Evolutionary conservation across 306 rosid species (phyloP), one percentile per base, ranked within the genome.

Genomic region (Phaseolus lunatus): DNA sequence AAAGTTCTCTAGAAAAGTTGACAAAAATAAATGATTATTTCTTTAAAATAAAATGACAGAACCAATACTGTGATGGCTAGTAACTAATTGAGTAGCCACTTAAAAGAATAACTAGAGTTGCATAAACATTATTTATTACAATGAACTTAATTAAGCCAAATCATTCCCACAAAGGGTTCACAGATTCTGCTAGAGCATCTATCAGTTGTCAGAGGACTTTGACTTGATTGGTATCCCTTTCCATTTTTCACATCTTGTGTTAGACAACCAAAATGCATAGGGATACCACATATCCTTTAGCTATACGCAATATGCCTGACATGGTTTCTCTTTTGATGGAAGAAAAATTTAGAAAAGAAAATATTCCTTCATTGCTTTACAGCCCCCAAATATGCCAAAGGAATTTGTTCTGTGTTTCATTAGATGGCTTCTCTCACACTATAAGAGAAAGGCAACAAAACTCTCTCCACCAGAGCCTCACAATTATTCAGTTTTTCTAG

Each of bases 281-380:
- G 70, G 57, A 68, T 39, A 67, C 82, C 86, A 65, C 83, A 63
- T 44, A 41, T 72, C 78, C 78, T 72, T 59, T 45, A 54, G 66
- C 82, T 77, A 75, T 76, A 41, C 73, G 75, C 58, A 84, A 82
- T 65, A 82, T 69, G 82, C 86, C 78, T 37, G 77, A 68, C 86
- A 85, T 78, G 35, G 54, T 72, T 82, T 83, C 81, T 73, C 84
- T 75, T 64, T n/a, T 69, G 64, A 61, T 68, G 37, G 47, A 31
- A 76, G 81, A 67, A 85, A 82, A 64, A 27, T 83, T 78, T 80
- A 67, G 80, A 85, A 82, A 88, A 84, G 53, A 78, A 82, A 83
- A 87, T 85, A 92, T 90, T 89, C 94, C 77, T 13, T 73, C 76
- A 63, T 86, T 27, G 73, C 97, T 95, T 92, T 89, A 87, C 88